Evolutionary conservation across 805 yeast species (phyloP), one percentile per base, ranked within the genome.

Genomic region (Saccharomycopsis fermentans): DNA sequence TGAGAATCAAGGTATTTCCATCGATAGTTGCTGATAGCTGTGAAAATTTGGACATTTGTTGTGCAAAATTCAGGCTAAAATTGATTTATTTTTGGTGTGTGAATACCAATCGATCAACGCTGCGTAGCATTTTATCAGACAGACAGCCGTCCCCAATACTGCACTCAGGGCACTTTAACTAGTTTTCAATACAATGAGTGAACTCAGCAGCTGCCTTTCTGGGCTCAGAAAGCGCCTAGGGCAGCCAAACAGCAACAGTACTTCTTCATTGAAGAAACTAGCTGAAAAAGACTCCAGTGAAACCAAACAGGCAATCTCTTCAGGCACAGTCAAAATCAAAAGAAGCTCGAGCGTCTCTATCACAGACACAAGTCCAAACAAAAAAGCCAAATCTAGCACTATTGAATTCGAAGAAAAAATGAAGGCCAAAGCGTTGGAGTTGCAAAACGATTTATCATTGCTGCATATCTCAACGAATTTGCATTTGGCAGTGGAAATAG

Each of bases 401-500:
- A 43, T 57, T 26, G 58, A 59, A n/a, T 52, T 36, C 27, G 55
- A 58, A 21, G 53, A 53, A n/a, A 56, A 21, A 27, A 35, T 40
- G 26, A 50, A 56, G 39, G 53, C 51, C n/a, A 36, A 43, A 11
- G 55, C 52, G 3, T n/a, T 52, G 51, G 50, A 57, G 29, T 57
- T 59, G 35, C 56, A 54, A 32, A 29, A 58, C 65, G 66, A 73
- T 69, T 65, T 56, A 34, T 57, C 60, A 2, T 32, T 50, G 16
- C 36, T 87, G 64, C 95, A 88, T 69, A 78, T 86, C 58, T 87
- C 96, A 4, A 91, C 97, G 3, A 89, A 90, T 69, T 77, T 94
- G 57, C 84, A 89, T 67, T 81, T 90, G 68, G 97, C 98, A 1
- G 94, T 94, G 19, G 98, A 94, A 68, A 87, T 83, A 68, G 83